Percentiles rank a stretch among this genome's conserved stretches.
phyloP scores from a whole-genome alignment of 768 basidiomycete genomes.

The Suillus occidentalis region DNA sequence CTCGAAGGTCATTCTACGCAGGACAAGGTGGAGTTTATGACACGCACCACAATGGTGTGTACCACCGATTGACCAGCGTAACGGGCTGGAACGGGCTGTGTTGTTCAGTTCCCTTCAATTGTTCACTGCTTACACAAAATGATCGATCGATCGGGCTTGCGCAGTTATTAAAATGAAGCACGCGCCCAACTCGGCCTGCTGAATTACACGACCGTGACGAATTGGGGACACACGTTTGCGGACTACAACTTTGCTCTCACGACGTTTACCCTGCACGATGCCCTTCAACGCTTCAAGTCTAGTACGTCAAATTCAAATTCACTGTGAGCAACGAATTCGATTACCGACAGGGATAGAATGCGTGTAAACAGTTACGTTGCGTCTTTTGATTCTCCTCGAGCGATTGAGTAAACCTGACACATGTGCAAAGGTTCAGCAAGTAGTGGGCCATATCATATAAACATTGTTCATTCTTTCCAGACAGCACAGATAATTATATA shows the following conservation, averaged over 20 bases:
- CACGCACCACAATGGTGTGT: not conserved
- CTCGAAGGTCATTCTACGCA: not conserved
- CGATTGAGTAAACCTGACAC: not conserved
- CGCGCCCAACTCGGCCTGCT: not conserved
- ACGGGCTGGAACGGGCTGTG: not conserved
- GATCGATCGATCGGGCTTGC: not conserved
- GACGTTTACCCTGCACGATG: not conserved
- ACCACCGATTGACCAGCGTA: not conserved
- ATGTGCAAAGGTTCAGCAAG: not conserved
- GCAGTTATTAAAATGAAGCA: not conserved
- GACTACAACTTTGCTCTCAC: not conserved
- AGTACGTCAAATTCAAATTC: not conserved
- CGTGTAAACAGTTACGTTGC: constrained; percentile 1
- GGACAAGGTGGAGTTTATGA: not conserved
- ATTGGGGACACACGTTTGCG: not conserved
- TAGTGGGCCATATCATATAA: not conserved
- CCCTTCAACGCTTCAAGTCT: not conserved
- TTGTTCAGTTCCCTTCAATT: not conserved
- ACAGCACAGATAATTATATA: not conserved
- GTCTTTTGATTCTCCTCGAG: not conserved
- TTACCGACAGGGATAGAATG: not conserved
- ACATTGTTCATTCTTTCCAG: not conserved
- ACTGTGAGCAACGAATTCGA: constrained; percentile 6
- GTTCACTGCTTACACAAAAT: not conserved
- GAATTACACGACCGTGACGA: not conserved